A percentile compares a stretch with the other conserved stretches of the same genome.
phyloP scores from a whole-genome alignment of 768 basidiomycete genomes.

The Lepiota venenata region DNA sequence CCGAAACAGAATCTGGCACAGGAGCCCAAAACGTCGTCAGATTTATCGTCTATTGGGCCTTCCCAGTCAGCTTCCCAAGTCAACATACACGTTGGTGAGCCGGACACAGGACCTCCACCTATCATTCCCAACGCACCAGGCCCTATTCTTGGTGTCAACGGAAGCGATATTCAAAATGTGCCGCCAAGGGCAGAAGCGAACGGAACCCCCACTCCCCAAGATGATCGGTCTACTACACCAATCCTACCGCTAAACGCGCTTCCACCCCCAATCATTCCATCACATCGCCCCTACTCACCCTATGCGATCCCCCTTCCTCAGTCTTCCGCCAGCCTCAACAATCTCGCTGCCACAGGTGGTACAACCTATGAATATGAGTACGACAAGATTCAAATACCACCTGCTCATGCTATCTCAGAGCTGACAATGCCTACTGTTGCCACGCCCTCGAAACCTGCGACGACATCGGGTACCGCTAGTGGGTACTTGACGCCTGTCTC shows the following conservation, averaged over 20 bases:
- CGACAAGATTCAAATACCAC: background rate
- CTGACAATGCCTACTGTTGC: slow-evolving; percentile 1
- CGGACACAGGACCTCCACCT: background rate
- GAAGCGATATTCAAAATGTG: slow-evolving; percentile 3
- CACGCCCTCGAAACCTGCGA: background rate
- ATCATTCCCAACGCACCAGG: slow-evolving; percentile 10
- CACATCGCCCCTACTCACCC: background rate
- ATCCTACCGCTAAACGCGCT: background rate
- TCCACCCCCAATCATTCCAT: background rate
- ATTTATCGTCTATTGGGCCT: slow-evolving; percentile 9
- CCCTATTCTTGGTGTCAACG: slow-evolving; percentile 9
- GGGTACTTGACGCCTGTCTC: slow-evolving; percentile 11
- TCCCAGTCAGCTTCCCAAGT: slow-evolving; percentile 13
- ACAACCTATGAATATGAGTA: background rate
- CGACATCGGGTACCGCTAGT: slow-evolving; percentile 1
- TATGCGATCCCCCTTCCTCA: background rate
- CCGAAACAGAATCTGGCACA: background rate
- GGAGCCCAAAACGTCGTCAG: background rate
- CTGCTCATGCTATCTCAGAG: slow-evolving; percentile 8
- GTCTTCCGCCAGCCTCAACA: background rate
- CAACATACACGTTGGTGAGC: background rate
- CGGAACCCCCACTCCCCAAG: background rate
- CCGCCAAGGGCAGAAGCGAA: background rate
- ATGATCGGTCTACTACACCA: too few relatives aligned
- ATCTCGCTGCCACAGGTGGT: background rate